These are phyloP conservation scores for Metschnikowia gelsemii DNA, from an alignment of 805 yeast genomes.

Conservation along the genomic window DNA sequence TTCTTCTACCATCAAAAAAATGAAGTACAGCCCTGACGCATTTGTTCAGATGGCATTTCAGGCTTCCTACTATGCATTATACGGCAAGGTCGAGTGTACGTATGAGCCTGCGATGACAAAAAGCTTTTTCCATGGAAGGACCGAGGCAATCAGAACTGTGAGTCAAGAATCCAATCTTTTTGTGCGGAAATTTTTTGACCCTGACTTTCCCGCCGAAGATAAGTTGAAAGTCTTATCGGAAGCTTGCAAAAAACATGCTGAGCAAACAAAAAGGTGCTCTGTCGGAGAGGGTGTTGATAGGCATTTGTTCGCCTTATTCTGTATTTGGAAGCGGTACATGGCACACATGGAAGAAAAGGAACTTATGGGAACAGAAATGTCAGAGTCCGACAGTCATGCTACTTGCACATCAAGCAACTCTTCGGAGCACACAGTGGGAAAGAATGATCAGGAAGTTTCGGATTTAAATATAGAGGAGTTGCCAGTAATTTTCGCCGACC, in stretches of 20 bases:
- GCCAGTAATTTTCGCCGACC: constrained; percentile 78
- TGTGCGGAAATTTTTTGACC: constrained; percentile 81
- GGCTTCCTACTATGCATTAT: constrained; percentile 86
- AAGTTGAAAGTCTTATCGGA: constrained; percentile 59
- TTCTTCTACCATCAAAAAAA: constrained; percentile 70
- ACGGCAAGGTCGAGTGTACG: constrained; percentile 90
- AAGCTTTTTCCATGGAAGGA: constrained; percentile 81
- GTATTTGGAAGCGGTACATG: constrained; percentile 76
- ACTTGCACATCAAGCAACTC: constrained; percentile 17
- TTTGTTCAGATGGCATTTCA: constrained; percentile 93
- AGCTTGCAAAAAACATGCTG: constrained; percentile 72
- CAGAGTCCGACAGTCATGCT: constrained; percentile 12
- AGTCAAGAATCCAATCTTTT: constrained; percentile 75
- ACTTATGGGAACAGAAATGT: constrained; percentile 9
- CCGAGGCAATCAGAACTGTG: constrained; percentile 88
- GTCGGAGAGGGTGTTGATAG: constrained; percentile 89
- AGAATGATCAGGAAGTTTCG: constrained; percentile 16
- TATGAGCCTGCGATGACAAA: constrained; percentile 98
- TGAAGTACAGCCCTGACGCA: constrained; percentile 92
- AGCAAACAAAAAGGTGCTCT: constrained; percentile 66
- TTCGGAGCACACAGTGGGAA: constrained; percentile 34
- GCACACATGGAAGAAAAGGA: constrained; percentile 23
- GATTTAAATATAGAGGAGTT: constrained; percentile 34
- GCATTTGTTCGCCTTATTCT: constrained; percentile 81
- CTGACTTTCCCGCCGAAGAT: constrained; percentile 52